Evolutionary conservation across 1,139 yeast genomes (phyloP).

Genomic region (Yamadazyma conglobata): DNA sequence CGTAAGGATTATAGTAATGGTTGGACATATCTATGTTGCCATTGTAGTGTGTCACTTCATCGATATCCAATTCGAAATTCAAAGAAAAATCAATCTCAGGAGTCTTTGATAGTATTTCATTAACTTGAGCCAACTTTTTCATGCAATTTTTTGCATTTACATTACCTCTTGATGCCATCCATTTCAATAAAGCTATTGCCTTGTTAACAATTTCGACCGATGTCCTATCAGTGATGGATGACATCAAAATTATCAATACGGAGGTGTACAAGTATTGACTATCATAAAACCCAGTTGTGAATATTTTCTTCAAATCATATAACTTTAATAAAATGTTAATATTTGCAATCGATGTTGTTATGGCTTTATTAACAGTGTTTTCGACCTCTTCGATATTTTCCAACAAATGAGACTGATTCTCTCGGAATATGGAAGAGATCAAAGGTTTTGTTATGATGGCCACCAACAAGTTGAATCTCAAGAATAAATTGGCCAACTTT

Average conservation of each 20-base stretch:
- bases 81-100: conserved; percentile 21
- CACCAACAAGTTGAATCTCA: conserved; percentile 47
- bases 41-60: conserved; percentile 6
- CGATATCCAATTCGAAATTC: conserved; percentile 18
- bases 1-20: conserved; percentile 16
- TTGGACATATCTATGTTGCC: conserved; percentile 6
- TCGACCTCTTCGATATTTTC: conserved; percentile 28
- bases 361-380: conserved; percentile 35
- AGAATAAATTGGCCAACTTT: conserved; percentile 36
- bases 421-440: conserved; percentile 38
- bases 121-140: conserved; percentile 21
- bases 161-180: conserved; percentile 41
- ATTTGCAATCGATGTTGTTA: conserved; percentile 38
- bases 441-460: conserved; percentile 46
- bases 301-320: conserved; percentile 32
- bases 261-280: conserved; percentile 49
- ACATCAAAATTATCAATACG: conserved; percentile 37
- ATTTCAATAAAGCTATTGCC: conserved; percentile 33
- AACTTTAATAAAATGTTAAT: conserved; percentile 38
- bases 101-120: conserved; percentile 16
- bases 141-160: conserved; percentile 37
- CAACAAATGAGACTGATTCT: conserved; percentile 22
- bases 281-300: conserved; percentile 51
- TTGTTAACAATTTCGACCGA: conserved; percentile 25
- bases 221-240: conserved; percentile 28